Conservation (phyloP, 371 early-diverging fungal genomes). For the Vairimorpha ceranae region DNA sequence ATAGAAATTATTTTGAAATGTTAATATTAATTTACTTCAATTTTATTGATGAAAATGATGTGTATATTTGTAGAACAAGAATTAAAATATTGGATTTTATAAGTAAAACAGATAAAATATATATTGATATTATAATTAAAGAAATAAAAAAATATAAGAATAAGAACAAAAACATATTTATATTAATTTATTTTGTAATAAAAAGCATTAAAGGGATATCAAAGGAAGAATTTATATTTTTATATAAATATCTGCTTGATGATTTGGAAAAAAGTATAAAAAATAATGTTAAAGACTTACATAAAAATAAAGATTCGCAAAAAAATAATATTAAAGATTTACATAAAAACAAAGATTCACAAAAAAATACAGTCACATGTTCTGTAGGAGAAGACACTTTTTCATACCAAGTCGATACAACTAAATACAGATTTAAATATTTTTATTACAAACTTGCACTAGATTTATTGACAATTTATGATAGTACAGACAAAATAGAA, state of each 20-base stretch:
- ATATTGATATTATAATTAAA: neutral
- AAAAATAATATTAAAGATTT: neutral
- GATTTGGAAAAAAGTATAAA: neutral
- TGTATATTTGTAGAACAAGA: neutral
- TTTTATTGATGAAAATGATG: neutral
- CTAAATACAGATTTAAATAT: neutral
- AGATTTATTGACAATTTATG: neutral
- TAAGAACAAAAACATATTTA: neutral
- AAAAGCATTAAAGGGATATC: neutral
- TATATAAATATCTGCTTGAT: neutral
- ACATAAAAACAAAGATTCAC: neutral
- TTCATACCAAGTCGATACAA: neutral
- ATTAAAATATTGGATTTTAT: neutral
- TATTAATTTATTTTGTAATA: neutral
- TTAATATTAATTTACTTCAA: neutral
- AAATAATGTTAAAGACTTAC: too few relatives aligned
- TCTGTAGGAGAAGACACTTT: neutral
- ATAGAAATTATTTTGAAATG: constrained; percentile 1
- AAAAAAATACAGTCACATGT: neutral
- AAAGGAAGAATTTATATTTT: neutral
- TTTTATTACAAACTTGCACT: neutral
- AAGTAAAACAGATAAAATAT: neutral
- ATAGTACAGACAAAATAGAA: neutral
- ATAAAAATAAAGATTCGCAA: too few relatives aligned
- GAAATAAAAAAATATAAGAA: neutral